Conservation (phyloP, 1,139 yeast genomes). For the Yamadazyma friedrichii region DNA sequence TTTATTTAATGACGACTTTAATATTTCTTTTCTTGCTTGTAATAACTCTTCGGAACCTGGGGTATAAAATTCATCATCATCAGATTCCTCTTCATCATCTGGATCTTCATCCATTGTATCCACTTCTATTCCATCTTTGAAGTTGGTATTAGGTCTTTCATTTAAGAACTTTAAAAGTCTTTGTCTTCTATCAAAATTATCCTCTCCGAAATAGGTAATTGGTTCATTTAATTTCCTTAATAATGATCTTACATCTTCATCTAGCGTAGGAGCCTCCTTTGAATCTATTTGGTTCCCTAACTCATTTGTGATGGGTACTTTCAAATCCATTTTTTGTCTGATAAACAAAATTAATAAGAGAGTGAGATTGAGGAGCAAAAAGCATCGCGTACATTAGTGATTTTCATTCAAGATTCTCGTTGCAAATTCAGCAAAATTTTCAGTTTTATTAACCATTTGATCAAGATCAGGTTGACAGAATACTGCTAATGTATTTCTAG, state of each 20-base stretch:
- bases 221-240: conserved; percentile 59
- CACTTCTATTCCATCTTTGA: conserved; percentile 3
- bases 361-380: background rate
- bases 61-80: conserved; percentile 78
- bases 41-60: conserved; percentile 66
- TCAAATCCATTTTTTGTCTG: conserved; percentile 17
- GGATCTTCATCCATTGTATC: conserved; percentile 36
- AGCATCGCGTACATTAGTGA: conserved; percentile 20
- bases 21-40: conserved; percentile 52
- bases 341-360: background rate
- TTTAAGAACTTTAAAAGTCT: conserved; percentile 39
- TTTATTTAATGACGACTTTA: conserved; percentile 46
- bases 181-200: conserved; percentile 56
- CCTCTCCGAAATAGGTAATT: conserved; percentile 59
- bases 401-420: conserved; percentile 33
- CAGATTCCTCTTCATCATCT: conserved; percentile 54
- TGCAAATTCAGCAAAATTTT: conserved; percentile 53
- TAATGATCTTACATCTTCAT: conserved; percentile 52
- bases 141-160: conserved; percentile 14
- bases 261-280: conserved; percentile 51
- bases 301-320: conserved; percentile 28
- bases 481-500: conserved; percentile 61
- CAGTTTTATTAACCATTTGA: conserved; percentile 41
- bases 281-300: background rate
- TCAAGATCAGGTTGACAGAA: conserved; percentile 63